Conservation (phyloP, 768 basidiomycete genomes). For the Boletus reticulatus region DNA sequence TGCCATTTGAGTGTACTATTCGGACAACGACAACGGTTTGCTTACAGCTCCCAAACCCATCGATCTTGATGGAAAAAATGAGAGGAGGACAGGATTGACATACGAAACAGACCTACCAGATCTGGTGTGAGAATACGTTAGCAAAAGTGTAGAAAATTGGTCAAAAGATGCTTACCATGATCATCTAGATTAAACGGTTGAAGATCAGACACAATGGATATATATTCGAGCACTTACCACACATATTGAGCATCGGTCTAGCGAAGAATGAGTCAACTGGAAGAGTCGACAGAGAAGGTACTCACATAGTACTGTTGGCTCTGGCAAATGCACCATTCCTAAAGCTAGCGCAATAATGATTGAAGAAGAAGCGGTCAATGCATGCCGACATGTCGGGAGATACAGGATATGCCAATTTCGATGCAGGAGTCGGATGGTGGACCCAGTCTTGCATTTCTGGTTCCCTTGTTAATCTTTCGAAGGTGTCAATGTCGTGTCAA, state of each 20-base stretch:
- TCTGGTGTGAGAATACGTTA: constrained; percentile 35
- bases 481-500: background rate
- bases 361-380: constrained; percentile 88
- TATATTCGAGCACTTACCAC: constrained; percentile 45
- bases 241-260: constrained; percentile 88
- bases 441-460: constrained; percentile 90
- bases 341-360: constrained; percentile 86
- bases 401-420: constrained; percentile 57
- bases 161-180: constrained; percentile 52
- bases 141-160: background rate
- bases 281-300: background rate
- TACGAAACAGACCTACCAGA: constrained; percentile 37
- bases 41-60: constrained; percentile 83
- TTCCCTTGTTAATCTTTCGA: constrained; percentile 70
- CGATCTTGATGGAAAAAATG: constrained; percentile 48
- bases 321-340: constrained; percentile 87
- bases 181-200: constrained; percentile 51
- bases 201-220: background rate
- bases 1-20: background rate
- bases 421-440: constrained; percentile 49
- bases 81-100: background rate
- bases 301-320: constrained; percentile 89
- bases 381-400: constrained; percentile 70
- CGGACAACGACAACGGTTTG: constrained; percentile 5
- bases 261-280: constrained; percentile 1